phyloP scores from a whole-genome alignment of 1,284 basidiomycete genomes.

The Boletellus deceptivus region DNA sequence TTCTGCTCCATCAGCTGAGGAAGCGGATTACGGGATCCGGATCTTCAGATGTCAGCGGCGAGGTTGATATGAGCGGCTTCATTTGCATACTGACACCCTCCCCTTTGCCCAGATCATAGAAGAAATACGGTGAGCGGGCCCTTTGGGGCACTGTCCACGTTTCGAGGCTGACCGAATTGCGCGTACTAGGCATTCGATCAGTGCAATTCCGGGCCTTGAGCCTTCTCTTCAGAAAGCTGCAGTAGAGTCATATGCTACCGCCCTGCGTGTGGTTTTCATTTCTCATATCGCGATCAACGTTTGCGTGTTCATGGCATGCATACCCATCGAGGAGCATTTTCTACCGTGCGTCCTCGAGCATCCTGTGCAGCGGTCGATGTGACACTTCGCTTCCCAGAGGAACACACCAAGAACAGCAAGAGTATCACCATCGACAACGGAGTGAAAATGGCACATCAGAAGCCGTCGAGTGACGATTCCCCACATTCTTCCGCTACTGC shows the following conservation, averaged over 20 bases:
- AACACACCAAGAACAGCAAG: conserved; percentile 61
- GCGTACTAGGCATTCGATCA: conserved; percentile 69
- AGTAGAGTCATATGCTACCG: conserved; percentile 78
- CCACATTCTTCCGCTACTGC: conserved; percentile 12
- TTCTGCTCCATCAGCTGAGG: conserved; percentile 67
- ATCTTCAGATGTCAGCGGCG: conserved; percentile 60
- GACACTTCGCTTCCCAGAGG: conserved; percentile 41
- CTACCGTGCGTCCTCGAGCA: conserved; percentile 55
- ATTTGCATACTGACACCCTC: conserved; percentile 21
- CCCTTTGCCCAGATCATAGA: conserved; percentile 59
- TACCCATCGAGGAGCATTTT: conserved; percentile 75
- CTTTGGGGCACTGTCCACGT: conserved; percentile 15
- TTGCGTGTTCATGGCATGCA: conserved; percentile 56
- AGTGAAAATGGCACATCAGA: conserved; percentile 15
- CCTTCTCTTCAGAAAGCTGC: conserved; percentile 65
- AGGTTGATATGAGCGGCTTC: conserved; percentile 24
- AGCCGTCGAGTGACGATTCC: conserved; percentile 16
- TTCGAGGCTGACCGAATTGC: conserved; percentile 15
- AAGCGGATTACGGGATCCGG: conserved; percentile 72
- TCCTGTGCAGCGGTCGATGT: conserved; percentile 17
- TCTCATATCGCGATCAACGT: conserved; percentile 66
- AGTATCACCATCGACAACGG: conserved; percentile 44
- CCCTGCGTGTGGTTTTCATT: conserved; percentile 84
- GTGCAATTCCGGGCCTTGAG: conserved; percentile 72
- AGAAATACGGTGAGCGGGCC: conserved; percentile 54